Evolutionary conservation across 306 rosid genomes (phyloP), one percentile per base, ranked within the genome.

Genomic region (Lotus japonicus): DNA sequence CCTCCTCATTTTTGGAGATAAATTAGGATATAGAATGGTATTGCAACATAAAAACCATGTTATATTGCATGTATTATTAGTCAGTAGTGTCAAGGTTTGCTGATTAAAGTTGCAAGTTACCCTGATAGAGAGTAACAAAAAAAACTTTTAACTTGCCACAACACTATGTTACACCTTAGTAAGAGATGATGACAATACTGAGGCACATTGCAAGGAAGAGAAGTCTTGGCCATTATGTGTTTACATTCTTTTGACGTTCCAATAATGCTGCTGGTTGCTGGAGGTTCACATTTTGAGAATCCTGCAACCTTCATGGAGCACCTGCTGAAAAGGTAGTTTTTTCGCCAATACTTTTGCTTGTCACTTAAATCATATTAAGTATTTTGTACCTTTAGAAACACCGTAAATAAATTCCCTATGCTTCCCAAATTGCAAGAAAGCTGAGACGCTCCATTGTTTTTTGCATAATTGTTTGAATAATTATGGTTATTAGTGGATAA

Each of bases 211-310:
- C n/a, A n/a, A 49, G 55, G 68, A 57, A 57, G 60, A 74, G 31
- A 16, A 31, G 13, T 73, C 11, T 3, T 54, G 67, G 44, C 60
- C 55, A 57, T 61, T 53, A 28, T 35, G 17, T 16, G 7, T 70
- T 48, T 36, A 55, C 78, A 45, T 45, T 64, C 58, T 57, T 58
- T 18, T 66, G 77, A 66, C 71, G 76, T 70, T 62, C 56, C 59
- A 58, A 11, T 41, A 4, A 39, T 39, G 23, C 31, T 39, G 31
- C 23, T 23, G 36, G 53, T 58, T 52, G 49, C 35, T 52, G 55
- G 62, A 50, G 43, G 28, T 60, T 60, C 39, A 11, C 63, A 38
- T 39, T 61, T 21, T 26, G 63, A 62, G 45, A 63, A 57, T 66
- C 21, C 45, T 45, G 72, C 42, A 33, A 58, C 31, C 57, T 52